A percentile compares a stretch with the other conserved stretches of the same genome.
Conservation (phyloP, 352 stramenopile species). For the Halophytophthora polymorphica region DNA sequence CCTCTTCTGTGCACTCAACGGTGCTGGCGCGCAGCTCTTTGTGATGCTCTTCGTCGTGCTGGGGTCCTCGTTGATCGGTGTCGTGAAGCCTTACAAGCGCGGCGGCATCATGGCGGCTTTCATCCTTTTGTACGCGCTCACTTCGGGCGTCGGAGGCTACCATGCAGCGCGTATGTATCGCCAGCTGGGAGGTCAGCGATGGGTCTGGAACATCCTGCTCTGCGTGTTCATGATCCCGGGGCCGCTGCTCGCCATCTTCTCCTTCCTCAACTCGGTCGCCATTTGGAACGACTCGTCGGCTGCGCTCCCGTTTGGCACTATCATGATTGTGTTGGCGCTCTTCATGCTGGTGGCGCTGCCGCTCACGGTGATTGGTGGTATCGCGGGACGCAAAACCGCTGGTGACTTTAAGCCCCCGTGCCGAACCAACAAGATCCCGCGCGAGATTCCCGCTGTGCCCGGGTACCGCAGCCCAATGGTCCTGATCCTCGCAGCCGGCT, state of each 20-base stretch:
- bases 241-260: conserved; percentile 91
- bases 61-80: conserved; percentile 84
- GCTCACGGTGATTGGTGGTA: conserved; percentile 92
- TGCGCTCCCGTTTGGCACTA: conserved; percentile 94
- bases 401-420: conserved; percentile 92
- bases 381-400: conserved; percentile 92
- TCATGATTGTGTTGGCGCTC: conserved; percentile 92
- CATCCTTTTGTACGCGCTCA: conserved; percentile 94
- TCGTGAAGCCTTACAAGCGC: conserved; percentile 93
- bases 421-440: conserved; percentile 94
- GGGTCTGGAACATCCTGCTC: conserved; percentile 94
- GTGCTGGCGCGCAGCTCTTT: conserved; percentile 93
- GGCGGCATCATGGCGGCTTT: conserved; percentile 92
- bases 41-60: conserved; percentile 92
- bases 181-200: conserved; percentile 92
- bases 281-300: conserved; percentile 94
- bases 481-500: conserved; percentile 93
- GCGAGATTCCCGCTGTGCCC: conserved; percentile 91
- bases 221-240: conserved; percentile 90
- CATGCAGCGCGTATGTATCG: conserved; percentile 92
- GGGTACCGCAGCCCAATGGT: conserved; percentile 84
- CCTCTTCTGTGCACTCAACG: conserved; percentile 91
- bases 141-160: conserved; percentile 92
- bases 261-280: conserved; percentile 94
- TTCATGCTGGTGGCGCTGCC: conserved; percentile 93